Evolutionary conservation across 1,139 yeast species (phyloP).

Genomic region (Saccharomyces hybrid): DNA sequence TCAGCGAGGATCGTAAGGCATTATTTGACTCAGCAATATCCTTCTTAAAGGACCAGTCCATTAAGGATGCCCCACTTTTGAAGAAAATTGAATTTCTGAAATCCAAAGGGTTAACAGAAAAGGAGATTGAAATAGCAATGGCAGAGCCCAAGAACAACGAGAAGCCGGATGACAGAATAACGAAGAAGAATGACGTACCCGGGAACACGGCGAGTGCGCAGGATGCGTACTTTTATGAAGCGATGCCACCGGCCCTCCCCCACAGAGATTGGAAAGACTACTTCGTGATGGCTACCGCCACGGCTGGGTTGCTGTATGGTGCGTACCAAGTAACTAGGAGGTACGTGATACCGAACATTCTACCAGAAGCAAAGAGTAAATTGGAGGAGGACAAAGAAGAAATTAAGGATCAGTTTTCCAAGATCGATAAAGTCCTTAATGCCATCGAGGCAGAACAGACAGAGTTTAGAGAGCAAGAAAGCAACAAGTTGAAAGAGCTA

Average conservation of each 20-base stretch:
- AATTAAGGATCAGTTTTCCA: conserved; percentile 71
- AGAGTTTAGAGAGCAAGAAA: conserved; percentile 57
- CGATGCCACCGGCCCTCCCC: conserved; percentile 71
- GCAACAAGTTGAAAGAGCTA: conserved; percentile 55
- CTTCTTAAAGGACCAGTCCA: conserved; percentile 72
- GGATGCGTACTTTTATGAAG: conserved; percentile 17
- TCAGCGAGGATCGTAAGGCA: conserved; percentile 46
- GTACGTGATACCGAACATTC: conserved; percentile 69
- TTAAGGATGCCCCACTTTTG: conserved; percentile 65
- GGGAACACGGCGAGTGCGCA: not conserved
- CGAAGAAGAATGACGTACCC: not conserved
- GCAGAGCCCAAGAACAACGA: conserved; percentile 24
- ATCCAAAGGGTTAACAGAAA: conserved; percentile 43
- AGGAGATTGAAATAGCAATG: conserved; percentile 63
- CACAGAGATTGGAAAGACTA: conserved; percentile 93
- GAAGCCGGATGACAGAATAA: not conserved
- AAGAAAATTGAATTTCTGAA: conserved; percentile 85
- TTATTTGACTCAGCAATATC: conserved; percentile 70
- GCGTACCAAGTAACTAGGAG: conserved; percentile 70
- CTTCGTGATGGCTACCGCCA: conserved; percentile 95
- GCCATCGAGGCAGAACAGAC: conserved; percentile 66
- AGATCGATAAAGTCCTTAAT: conserved; percentile 68
- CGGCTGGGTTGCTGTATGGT: conserved; percentile 86
- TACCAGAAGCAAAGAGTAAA: conserved; percentile 77
- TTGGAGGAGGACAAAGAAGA: conserved; percentile 78